These are phyloP conservation scores for Globisporangium cylindrosporum DNA, from an alignment of 352 stramenopile genomes.

Conservation along the genomic window DNA sequence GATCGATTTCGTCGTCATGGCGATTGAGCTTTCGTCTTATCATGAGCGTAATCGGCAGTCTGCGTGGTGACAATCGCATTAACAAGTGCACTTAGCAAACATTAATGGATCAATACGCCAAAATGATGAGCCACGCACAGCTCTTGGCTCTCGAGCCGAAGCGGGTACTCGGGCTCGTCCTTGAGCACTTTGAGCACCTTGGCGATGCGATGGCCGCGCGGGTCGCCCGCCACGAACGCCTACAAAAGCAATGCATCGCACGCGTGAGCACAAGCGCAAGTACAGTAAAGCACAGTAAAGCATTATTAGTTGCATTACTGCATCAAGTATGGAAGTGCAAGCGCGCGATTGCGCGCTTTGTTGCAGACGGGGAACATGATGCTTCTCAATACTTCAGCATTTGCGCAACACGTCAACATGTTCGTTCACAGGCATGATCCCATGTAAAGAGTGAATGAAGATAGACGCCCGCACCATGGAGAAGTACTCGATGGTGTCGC, in stretches of 20 bases:
- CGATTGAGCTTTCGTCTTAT: constrained; percentile 65
- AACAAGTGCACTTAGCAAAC: not conserved
- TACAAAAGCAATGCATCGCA: constrained; percentile 12
- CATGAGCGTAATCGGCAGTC: constrained; percentile 64
- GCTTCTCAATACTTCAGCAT: not conserved
- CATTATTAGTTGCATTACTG: not conserved
- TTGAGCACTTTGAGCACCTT: constrained; percentile 56
- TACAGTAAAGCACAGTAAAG: not conserved
- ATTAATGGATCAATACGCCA: not conserved
- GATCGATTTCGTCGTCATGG: constrained; percentile 44
- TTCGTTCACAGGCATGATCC: not conserved
- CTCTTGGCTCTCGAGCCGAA: constrained; percentile 67
- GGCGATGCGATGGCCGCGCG: constrained; percentile 53
- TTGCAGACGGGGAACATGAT: not conserved
- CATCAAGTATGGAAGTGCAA: not conserved
- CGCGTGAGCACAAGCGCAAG: not conserved
- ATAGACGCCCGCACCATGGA: constrained; percentile 43
- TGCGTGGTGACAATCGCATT: constrained; percentile 13
- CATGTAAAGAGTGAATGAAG: not conserved
- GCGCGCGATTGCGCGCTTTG: not conserved
- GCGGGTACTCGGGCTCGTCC: constrained; percentile 47
- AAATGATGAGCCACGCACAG: constrained; percentile 33
- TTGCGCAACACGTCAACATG: not conserved
- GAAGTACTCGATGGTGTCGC: constrained; percentile 79
- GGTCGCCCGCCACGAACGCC: constrained; percentile 69